phyloP scores from a whole-genome alignment of 352 stramenopile species.

The Phytophthora vignae region DNA sequence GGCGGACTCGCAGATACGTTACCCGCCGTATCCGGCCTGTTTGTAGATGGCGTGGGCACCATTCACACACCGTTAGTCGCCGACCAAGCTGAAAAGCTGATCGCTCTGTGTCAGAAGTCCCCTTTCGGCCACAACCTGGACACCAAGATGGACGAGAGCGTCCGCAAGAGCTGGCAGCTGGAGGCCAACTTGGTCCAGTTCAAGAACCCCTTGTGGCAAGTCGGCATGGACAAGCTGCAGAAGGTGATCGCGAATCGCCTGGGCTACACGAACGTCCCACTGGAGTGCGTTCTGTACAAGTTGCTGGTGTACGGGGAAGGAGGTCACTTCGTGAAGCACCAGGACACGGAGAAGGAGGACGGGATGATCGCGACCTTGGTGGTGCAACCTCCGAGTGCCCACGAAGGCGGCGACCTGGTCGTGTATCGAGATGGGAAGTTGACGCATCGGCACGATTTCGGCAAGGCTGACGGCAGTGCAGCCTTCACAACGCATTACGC shows the following conservation, averaged over 20 bases:
- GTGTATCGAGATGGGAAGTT: neutral
- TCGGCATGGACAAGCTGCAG: slow-evolving; percentile 8
- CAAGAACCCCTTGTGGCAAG: slow-evolving; percentile 14
- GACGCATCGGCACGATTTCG: neutral
- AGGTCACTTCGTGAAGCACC: neutral
- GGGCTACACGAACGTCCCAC: neutral
- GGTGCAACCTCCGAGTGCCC: neutral
- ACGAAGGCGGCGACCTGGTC: neutral
- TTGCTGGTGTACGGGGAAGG: neutral
- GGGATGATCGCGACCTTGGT: neutral
- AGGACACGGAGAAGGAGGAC: neutral
- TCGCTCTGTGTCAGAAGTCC: neutral
- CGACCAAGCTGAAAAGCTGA: neutral
- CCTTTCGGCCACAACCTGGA: neutral
- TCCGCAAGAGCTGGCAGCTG: slow-evolving; percentile 23
- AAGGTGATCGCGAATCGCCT: slow-evolving; percentile 6
- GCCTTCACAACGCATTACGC: slow-evolving; percentile 12
- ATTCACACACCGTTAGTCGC: neutral
- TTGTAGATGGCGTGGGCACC: neutral
- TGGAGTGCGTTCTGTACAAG: neutral
- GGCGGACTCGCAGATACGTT: neutral
- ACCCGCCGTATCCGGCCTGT: neutral
- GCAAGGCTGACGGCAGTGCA: slow-evolving; percentile 7
- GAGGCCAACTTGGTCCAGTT: neutral
- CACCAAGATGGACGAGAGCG: slow-evolving; percentile 14